Evolutionary conservation across 2,329 filamentous ascomycete species (phyloP).

Genomic region (Exophiala mesophila): DNA sequence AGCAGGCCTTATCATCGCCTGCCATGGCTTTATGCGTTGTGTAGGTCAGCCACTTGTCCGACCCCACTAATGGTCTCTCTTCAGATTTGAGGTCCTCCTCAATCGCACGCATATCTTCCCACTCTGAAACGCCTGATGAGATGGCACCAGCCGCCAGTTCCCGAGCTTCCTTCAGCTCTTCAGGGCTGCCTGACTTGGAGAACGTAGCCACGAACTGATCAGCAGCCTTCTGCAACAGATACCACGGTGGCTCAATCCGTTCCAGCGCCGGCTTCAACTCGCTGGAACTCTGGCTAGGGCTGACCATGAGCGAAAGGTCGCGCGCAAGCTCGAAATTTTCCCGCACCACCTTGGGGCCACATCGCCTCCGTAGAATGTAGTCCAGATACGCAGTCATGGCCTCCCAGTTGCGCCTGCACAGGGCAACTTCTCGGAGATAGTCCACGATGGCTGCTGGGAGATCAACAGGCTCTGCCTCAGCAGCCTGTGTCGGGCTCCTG

Average conservation of each 20-base stretch:
- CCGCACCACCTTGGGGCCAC: constrained; percentile 5
- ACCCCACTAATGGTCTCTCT: constrained; percentile 8
- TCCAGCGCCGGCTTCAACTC: constrained; percentile 4
- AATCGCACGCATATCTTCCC: constrained; percentile 12
- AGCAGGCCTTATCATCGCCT: constrained; percentile 10
- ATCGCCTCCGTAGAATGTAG: constrained; percentile 3
- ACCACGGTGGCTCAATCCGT: constrained; percentile 11
- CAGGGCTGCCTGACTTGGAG: neutral
- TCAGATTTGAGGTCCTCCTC: constrained; percentile 8
- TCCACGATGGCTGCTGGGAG: neutral
- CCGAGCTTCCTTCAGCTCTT: constrained; percentile 8
- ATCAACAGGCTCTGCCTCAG: neutral
- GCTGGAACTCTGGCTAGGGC: constrained; percentile 6
- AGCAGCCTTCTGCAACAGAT: constrained; percentile 9
- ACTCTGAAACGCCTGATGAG: constrained; percentile 13
- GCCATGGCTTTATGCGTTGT: constrained; percentile 14
- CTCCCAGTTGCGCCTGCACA: constrained; percentile 11
- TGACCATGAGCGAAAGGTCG: constrained; percentile 12
- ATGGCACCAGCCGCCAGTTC: constrained; percentile 12
- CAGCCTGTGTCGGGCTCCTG: neutral
- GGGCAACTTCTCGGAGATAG: neutral
- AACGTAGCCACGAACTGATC: constrained; percentile 13
- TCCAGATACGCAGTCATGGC: constrained; percentile 15
- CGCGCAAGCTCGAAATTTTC: constrained; percentile 13
- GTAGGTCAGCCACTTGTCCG: constrained; percentile 15